Evolutionary conservation across 495 filamentous ascomycete species (phyloP).

Genomic region (Penicillium desertorum): DNA sequence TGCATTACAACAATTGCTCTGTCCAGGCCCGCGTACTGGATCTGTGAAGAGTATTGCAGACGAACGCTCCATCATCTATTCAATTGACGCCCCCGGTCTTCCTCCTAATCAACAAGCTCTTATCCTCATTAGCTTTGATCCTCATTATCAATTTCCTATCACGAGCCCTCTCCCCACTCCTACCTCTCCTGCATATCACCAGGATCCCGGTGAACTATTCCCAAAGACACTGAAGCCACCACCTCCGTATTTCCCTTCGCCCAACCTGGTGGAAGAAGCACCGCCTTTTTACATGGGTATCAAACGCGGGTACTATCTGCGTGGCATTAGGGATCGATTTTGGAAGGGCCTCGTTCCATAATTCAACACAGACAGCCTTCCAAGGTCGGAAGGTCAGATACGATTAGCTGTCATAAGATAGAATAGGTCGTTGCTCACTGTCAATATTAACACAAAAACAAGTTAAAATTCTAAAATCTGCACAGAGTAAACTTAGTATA

Average conservation of each 20-base stretch:
- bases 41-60: slow-evolving; percentile 55
- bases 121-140: slow-evolving; percentile 65
- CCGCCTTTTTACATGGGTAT: slow-evolving; percentile 38
- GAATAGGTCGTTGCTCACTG: neutral
- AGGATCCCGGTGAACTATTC: slow-evolving; percentile 8
- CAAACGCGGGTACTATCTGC: slow-evolving; percentile 41
- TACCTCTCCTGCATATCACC: neutral
- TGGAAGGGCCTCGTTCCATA: neutral
- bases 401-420: neutral
- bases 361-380: neutral
- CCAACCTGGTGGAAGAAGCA: slow-evolving; percentile 26
- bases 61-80: slow-evolving; percentile 56
- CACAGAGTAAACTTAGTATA: neutral
- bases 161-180: slow-evolving; percentile 14
- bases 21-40: slow-evolving; percentile 50
- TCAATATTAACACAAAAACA: neutral
- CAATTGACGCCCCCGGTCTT: slow-evolving; percentile 54
- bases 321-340: slow-evolving; percentile 15
- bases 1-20: slow-evolving; percentile 56
- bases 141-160: slow-evolving; percentile 44
- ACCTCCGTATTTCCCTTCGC: neutral
- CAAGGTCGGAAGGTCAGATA: neutral
- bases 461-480: neutral
- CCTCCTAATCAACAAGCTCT: slow-evolving; percentile 45
- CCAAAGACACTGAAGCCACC: neutral